phyloP scores from a whole-genome alignment of 371 early-diverging fungal genomes.

The Amoeboradix gromovi region DNA sequence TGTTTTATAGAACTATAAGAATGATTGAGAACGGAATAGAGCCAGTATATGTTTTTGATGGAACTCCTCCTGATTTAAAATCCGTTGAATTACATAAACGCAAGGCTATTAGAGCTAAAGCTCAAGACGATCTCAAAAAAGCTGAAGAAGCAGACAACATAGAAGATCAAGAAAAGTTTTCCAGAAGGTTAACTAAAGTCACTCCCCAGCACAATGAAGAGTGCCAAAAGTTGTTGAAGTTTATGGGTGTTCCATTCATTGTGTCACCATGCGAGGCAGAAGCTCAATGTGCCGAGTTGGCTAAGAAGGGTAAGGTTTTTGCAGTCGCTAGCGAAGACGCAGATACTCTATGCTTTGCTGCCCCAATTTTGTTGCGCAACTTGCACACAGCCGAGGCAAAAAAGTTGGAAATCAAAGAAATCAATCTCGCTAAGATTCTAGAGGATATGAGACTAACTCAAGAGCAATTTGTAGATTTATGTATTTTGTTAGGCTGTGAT shows the following conservation, averaged over 20 bases:
- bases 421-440: slow-evolving; percentile 49
- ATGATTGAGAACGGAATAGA: slow-evolving; percentile 94
- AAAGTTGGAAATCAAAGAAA: slow-evolving; percentile 77
- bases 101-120: slow-evolving; percentile 43
- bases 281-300: slow-evolving; percentile 90
- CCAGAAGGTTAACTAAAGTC: slow-evolving; percentile 72
- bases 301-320: slow-evolving; percentile 61
- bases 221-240: slow-evolving; percentile 53
- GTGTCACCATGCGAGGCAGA: slow-evolving; percentile 98
- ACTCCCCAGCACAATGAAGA: slow-evolving; percentile 83
- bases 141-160: slow-evolving; percentile 38
- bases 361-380: slow-evolving; percentile 76
- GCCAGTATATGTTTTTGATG: slow-evolving; percentile 97
- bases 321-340: slow-evolving; percentile 98
- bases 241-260: slow-evolving; percentile 93
- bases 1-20: slow-evolving; percentile 93
- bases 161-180: slow-evolving; percentile 63
- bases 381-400: slow-evolving; percentile 74
- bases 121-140: slow-evolving; percentile 23
- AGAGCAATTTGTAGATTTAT: slow-evolving; percentile 84
- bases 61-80: slow-evolving; percentile 87
- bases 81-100: slow-evolving; percentile 45
- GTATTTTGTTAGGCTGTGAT: slow-evolving; percentile 97
- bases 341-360: slow-evolving; percentile 92
- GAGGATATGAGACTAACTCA: slow-evolving; percentile 44